phyloP scores from a whole-genome alignment of 176 grass and related monocot genomes.

The Phyllostachys edulis region DNA sequence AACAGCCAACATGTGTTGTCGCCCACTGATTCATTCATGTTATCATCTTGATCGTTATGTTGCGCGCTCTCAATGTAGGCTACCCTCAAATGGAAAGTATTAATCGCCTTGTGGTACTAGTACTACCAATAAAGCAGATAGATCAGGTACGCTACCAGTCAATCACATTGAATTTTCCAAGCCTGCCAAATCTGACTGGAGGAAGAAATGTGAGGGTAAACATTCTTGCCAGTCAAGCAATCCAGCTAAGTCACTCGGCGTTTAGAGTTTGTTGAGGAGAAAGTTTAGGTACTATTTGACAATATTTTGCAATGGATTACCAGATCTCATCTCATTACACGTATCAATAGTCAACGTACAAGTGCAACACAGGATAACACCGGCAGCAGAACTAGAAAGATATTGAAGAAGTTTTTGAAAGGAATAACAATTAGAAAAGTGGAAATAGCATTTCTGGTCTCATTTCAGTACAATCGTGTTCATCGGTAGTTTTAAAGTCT shows the following conservation, averaged over 20 bases:
- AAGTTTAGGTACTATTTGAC: background rate
- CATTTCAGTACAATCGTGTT: conserved; percentile 7
- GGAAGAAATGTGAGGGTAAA: background rate
- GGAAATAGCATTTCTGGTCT: background rate
- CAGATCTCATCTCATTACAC: background rate
- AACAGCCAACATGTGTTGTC: background rate
- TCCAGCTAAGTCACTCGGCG: background rate
- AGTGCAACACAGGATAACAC: background rate
- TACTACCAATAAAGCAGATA: background rate
- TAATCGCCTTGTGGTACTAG: background rate
- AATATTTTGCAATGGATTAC: background rate
- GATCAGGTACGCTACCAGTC: background rate
- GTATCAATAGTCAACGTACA: background rate
- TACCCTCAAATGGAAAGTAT: background rate
- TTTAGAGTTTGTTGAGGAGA: background rate
- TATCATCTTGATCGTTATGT: background rate
- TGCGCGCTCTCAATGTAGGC: background rate
- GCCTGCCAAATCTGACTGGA: conserved; percentile 15
- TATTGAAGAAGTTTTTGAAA: background rate
- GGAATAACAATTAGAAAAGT: background rate
- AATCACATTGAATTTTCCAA: background rate
- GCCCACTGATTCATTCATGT: background rate
- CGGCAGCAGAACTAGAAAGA: background rate
- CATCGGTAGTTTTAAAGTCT: conserved; percentile 12
- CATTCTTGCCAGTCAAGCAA: background rate